These are phyloP conservation scores for Fusarium newnesense DNA, from an alignment of 2,329 filamentous ascomycete genomes.

Conservation along the genomic window DNA sequence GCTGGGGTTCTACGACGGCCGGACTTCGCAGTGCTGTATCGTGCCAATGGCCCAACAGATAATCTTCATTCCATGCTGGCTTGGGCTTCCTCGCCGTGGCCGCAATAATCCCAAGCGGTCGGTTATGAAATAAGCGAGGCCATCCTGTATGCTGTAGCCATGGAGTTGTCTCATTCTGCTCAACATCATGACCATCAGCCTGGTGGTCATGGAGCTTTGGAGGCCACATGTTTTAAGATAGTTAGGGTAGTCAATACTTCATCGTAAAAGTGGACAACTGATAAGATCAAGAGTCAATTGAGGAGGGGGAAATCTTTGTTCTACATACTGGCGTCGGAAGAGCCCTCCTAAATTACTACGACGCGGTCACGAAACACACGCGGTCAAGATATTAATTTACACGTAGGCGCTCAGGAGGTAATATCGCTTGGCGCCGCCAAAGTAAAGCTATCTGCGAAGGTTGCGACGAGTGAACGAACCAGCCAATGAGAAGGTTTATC, in stretches of 20 bases:
- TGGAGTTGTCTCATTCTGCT: neutral
- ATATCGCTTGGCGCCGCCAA: neutral
- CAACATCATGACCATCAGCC: neutral
- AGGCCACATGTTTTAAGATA: neutral
- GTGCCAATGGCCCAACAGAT: too few species aligned
- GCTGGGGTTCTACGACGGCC: neutral
- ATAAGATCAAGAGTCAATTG: too few species aligned
- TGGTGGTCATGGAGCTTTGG: neutral
- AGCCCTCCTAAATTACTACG: too few species aligned
- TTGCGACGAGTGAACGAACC: neutral
- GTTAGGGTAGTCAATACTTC: neutral
- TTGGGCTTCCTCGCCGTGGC: too few species aligned
- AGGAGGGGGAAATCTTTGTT: too few species aligned
- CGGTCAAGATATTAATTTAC: neutral
- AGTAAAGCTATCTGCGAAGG: neutral
- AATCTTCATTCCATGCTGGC: too few species aligned
- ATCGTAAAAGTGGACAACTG: neutral
- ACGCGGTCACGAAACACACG: too few species aligned
- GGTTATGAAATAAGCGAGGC: too few species aligned
- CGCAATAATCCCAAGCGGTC: too few species aligned
- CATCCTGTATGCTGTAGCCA: too few species aligned
- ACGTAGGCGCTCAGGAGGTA: neutral
- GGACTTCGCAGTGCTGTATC: neutral
- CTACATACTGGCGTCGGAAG: too few species aligned
- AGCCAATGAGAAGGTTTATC: neutral